Base-by-base conservation (phyloP, 768 basidiomycete species). In the Amanita muscaria region DNA sequence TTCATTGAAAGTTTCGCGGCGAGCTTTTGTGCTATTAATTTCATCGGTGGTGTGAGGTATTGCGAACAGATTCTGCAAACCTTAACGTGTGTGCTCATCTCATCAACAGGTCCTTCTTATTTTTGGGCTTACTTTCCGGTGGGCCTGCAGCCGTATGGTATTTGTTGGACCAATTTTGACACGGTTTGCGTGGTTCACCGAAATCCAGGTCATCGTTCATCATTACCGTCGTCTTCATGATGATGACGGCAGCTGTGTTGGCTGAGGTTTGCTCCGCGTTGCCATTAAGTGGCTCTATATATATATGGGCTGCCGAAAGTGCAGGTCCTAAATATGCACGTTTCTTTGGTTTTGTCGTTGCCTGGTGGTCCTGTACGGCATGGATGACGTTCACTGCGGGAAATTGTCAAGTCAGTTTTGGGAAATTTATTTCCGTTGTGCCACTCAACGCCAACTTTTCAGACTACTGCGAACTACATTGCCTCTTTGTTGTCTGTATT, bases 331-430 rank as follows among this genome's bases (percentile, higher is more conserved):
- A 87, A 53, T 81, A 88, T 54, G 88, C 80, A 2, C 74, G 91
- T 27, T 84, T 93, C 62, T 77, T 89, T 51, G 90, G 88, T 1
- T 90, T 92, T 64, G 61, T 89, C 45, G 90, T 92, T 12, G 90
- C 90, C 23, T 94, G 87, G 85, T 94, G 90, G 90, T 72, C 87
- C 11, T 83, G 81, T 47, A 91, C 89, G 1, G 91, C 90, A n/a
- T 94, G 91, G 91, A 90, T 90, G 77, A 93, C 91, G 0, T 94
- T 92, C 53, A 73, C 80, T 31, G 91, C 91, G 7, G 78, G 84
- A 21, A 92, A 89, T 56, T 89, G 86, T 47, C 88, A 91, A 67
- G 90, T 83, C 35, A 27, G 74, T 48, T 3, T 11, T 1, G 37
- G 38, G 34, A 18, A 12, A 5, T 22, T 15, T 8, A 12, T 6